These are phyloP conservation scores for Acanthamoeba royreba DNA, from an alignment of 208 protist species.

Conservation along the genomic window DNA sequence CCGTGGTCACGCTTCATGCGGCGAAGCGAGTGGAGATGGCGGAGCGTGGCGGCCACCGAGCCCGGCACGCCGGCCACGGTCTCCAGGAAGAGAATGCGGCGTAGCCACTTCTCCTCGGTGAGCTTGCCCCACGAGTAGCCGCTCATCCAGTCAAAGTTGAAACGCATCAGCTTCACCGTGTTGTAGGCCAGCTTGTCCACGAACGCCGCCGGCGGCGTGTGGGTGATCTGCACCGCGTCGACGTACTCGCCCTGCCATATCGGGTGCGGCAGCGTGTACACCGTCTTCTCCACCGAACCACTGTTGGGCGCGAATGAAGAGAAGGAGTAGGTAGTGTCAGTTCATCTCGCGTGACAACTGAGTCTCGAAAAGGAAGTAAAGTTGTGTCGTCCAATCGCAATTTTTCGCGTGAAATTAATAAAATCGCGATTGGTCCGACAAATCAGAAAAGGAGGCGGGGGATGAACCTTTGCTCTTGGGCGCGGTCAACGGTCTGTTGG, in stretches of 20 bases:
- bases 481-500: not conserved
- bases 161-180: conserved; percentile 56
- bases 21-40: conserved; percentile 83
- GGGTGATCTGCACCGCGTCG: conserved; percentile 55
- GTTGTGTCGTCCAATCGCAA: no score
- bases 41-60: conserved; percentile 80
- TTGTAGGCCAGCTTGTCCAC: conserved; percentile 56
- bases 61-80: conserved; percentile 81
- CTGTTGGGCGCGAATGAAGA: not conserved
- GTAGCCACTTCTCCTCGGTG: conserved; percentile 46
- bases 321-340: not conserved
- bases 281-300: not conserved
- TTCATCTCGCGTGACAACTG: no score
- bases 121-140: conserved; percentile 60
- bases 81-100: conserved; percentile 82
- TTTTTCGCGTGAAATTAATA: no score
- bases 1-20: conserved; percentile 84
- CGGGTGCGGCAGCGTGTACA: not conserved
- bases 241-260: not conserved
- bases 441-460: no score
- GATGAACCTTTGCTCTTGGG: not conserved
- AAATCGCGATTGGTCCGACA: no score
- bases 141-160: conserved; percentile 74
- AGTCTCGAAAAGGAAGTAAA: no score
- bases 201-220: conserved; percentile 55